Evolutionary conservation across 192 early-diverging fungal species (phyloP), one percentile per base, ranked within the genome.

Genomic region (Coemansia sp.): DNA sequence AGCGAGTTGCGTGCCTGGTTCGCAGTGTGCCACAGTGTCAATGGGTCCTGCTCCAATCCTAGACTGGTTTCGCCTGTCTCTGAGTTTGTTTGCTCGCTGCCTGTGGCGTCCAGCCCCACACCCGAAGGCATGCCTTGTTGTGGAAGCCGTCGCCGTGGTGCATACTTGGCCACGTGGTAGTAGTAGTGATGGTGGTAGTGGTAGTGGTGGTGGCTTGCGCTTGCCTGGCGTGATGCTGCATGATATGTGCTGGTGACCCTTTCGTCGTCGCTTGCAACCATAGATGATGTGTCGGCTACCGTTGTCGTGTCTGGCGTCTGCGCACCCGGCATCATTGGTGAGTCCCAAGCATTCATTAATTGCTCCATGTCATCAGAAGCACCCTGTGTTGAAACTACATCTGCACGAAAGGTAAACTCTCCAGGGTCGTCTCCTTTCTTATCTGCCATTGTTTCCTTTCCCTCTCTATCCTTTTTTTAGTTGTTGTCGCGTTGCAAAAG

Each of bases 171-270:
- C 33, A 61, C 63, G 73, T 64, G 51, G 30, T 57, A 23, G 52
- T 66, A 57, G 60, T 74, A 53, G 72, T 75, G 64, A 42, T 75
- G 61, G 27, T 80, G 73, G 67, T 72, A 59, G 30, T 72, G 70
- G 57, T 81, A 64, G 56, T 70, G 61, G 20, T 68, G 54, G 68
- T 69, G 54, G 36, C 39, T 65, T 30, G 31, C 46, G 42, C 52
- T 21, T 59, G 52, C 55, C 11, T 2, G 29, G 39, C 39, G 39
- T 46, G 39, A 46, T 14, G 39, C 39, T 46, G 39, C 39, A 14
- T 46, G 17, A 14, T 46, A 46, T 17, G 11, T 58, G 66, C 58
- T 29, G 46, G 46, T 22, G 10, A 53, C 61, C 3, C 57, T 61
- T 14, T 69, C 70, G 42, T 64, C 64, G 54, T 17, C 55, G 42